These are phyloP conservation scores for Aristolochia californica DNA, from an alignment of 164 flowering plant genomes.

Conservation along the genomic window DNA sequence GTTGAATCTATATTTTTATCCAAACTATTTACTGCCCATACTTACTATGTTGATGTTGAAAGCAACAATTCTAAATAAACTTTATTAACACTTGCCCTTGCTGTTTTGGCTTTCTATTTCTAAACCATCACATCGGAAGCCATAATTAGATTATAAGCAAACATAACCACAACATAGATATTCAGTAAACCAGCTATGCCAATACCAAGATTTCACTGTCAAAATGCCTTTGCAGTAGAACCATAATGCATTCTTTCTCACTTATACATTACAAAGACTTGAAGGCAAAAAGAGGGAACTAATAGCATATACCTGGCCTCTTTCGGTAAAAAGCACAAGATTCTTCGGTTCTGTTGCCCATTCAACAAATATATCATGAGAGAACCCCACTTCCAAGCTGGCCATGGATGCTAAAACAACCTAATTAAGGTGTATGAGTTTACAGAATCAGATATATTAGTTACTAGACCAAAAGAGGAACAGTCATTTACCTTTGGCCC, in stretches of 20 bases:
- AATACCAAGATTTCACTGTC: neutral
- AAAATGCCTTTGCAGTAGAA: neutral
- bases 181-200: too few species aligned
- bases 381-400: constrained; percentile 88
- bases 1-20: too few species aligned
- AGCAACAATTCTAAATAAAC: too few species aligned
- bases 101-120: too few species aligned
- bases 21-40: too few species aligned
- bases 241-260: too few species aligned
- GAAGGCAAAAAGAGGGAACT: neutral
- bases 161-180: too few species aligned
- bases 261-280: neutral
- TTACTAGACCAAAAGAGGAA: neutral
- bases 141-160: too few species aligned
- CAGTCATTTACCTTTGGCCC: constrained; percentile 74
- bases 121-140: too few species aligned
- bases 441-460: constrained; percentile 4
- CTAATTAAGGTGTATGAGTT: constrained; percentile 28
- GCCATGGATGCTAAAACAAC: constrained; percentile 96
- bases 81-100: too few species aligned
- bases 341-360: constrained; percentile 88
- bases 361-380: constrained; percentile 92
- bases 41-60: too few species aligned
- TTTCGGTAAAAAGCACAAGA: constrained; percentile 88
- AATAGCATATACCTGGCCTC: constrained; percentile 62